Percentiles rank a stretch among this genome's conserved stretches.
Evolutionary conservation across 495 filamentous ascomycete species (phyloP).

Genomic region (Glonium stellatum): DNA sequence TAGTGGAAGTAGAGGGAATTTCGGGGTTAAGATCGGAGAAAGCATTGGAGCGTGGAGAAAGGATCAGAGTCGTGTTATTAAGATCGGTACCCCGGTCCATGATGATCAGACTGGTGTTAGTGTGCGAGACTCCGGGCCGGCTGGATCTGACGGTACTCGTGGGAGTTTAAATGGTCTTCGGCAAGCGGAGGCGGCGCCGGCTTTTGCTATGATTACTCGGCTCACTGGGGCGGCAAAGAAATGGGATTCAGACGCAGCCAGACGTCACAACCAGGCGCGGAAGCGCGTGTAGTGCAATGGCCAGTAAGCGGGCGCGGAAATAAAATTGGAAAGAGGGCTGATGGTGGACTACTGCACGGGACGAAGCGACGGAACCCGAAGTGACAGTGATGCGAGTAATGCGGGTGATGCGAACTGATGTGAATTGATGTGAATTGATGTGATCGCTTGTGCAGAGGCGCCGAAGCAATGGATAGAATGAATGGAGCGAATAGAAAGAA

Average conservation of each 20-base stretch:
- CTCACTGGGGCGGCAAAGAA: conserved; percentile 1
- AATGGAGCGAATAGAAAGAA: neutral
- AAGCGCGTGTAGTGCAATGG: neutral
- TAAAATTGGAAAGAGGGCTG: conserved; percentile 1
- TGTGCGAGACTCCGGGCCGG: neutral
- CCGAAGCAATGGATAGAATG: neutral
- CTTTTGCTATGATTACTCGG: neutral
- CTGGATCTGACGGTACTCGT: neutral
- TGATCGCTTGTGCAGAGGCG: conserved; percentile 10
- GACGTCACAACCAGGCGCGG: conserved; percentile 9
- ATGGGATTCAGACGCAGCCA: conserved; percentile 26
- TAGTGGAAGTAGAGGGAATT: neutral
- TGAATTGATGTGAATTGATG: conserved; percentile 13
- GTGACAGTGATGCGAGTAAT: conserved; percentile 1
- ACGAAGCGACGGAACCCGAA: neutral
- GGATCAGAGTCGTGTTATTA: conserved; percentile 17
- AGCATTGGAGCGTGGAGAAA: conserved; percentile 16
- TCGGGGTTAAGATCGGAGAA: conserved; percentile 26
- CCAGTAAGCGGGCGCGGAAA: neutral
- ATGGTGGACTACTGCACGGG: conserved; percentile 18
- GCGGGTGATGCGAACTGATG: conserved; percentile 1
- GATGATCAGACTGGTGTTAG: conserved; percentile 21
- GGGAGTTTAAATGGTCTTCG: neutral
- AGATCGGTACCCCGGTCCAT: conserved; percentile 2
- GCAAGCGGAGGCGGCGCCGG: neutral